Evolutionary conservation across 2,329 filamentous ascomycete genomes (phyloP).

Genomic region (Trichoderma sp.): DNA sequence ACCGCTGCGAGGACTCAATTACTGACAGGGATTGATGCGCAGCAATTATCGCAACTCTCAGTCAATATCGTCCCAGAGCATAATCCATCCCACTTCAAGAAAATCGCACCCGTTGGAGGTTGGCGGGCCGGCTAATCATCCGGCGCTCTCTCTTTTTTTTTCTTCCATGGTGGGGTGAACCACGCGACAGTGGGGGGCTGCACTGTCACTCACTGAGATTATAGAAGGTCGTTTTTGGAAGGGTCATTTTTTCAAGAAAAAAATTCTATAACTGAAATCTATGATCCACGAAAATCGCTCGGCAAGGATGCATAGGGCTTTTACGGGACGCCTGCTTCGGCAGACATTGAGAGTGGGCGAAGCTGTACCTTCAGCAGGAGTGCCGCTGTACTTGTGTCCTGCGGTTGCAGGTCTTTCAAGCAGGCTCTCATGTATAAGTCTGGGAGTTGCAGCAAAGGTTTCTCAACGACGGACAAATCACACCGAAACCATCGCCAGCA

Average conservation of each 20-base stretch:
- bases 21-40: slow-evolving; percentile 5
- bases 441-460: neutral
- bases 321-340: slow-evolving; percentile 47
- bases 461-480: slow-evolving; percentile 34
- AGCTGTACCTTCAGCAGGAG: slow-evolving; percentile 38
- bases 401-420: slow-evolving; percentile 37
- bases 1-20: slow-evolving; percentile 17
- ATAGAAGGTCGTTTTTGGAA: neutral
- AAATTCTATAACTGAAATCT: neutral
- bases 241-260: neutral
- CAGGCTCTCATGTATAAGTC: slow-evolving; percentile 22
- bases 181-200: slow-evolving; percentile 10
- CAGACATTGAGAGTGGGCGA: slow-evolving; percentile 48
- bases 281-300: neutral
- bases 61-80: neutral
- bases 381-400: slow-evolving; percentile 54
- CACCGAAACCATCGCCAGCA: slow-evolving; percentile 28
- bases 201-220: neutral
- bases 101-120: slow-evolving; percentile 32
- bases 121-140: slow-evolving; percentile 33
- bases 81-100: slow-evolving; percentile 26
- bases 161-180: slow-evolving; percentile 21
- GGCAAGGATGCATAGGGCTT: slow-evolving; percentile 46
- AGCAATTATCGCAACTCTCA: slow-evolving; percentile 6
- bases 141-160: slow-evolving; percentile 23